phyloP scores from a whole-genome alignment of 1,284 basidiomycete species.

The Pulchroboletus neoregius region DNA sequence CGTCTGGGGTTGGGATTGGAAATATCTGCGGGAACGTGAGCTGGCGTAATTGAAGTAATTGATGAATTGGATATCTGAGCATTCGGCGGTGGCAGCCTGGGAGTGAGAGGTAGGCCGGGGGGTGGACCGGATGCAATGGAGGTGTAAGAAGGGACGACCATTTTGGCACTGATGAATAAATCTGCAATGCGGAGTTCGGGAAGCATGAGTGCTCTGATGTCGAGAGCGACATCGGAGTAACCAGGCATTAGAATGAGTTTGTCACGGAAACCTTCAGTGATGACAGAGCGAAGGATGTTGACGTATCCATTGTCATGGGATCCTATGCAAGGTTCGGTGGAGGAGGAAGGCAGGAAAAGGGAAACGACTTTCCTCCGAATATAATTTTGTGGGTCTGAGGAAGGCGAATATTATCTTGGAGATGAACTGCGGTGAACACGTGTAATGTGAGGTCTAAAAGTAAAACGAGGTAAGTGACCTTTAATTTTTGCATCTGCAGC shows the following conservation, averaged over 20 bases:
- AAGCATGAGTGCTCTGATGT: constrained; percentile 53
- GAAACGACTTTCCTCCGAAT: constrained; percentile 50
- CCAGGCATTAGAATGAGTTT: constrained; percentile 67
- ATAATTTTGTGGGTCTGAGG: constrained; percentile 59
- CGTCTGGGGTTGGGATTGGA: constrained; percentile 12
- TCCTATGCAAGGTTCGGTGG: constrained; percentile 36
- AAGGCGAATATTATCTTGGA: constrained; percentile 58
- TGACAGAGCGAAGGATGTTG: constrained; percentile 55
- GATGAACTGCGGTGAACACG: constrained; percentile 39
- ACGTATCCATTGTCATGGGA: constrained; percentile 75
- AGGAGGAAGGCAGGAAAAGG: constrained; percentile 5
- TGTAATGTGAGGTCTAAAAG: constrained; percentile 11
- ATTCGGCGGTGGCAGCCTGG: constrained; percentile 15
- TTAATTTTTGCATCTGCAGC: constrained; percentile 71
- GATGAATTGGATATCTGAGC: constrained; percentile 19
- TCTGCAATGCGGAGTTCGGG: constrained; percentile 54
- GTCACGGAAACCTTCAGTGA: constrained; percentile 58
- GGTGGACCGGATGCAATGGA: constrained; percentile 26
- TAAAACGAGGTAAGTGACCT: constrained; percentile 38
- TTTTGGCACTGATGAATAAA: constrained; percentile 60
- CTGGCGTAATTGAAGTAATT: constrained; percentile 5
- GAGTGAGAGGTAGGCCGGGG: constrained; percentile 22
- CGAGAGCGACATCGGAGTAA: constrained; percentile 56
- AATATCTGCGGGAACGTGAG: constrained; percentile 15
- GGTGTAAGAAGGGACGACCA: constrained; percentile 29